Conservation (phyloP, 140 eudicot genomes). For the Ambrosia hybrid region DNA sequence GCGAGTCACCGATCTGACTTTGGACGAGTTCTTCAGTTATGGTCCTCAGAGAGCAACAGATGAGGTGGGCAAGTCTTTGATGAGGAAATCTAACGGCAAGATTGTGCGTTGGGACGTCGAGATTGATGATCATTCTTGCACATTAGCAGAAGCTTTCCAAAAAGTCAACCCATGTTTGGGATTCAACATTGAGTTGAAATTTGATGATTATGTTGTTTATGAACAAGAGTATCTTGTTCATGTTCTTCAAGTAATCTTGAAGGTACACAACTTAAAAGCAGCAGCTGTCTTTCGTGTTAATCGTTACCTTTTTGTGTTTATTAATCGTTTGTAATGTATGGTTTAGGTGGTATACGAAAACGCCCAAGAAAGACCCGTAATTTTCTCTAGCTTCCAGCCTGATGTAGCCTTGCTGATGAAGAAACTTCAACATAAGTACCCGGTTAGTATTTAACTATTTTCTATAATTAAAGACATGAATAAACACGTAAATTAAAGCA, state of each 20-base stretch:
- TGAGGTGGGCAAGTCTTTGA: conserved; percentile 52
- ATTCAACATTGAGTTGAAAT: conserved; percentile 86
- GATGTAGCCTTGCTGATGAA: conserved; percentile 73
- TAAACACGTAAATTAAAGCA: no score
- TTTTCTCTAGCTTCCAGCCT: conserved; percentile 83
- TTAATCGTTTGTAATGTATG: background rate
- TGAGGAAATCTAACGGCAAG: conserved; percentile 59
- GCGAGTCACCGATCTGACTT: conserved; percentile 68
- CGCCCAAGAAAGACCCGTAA: conserved; percentile 63
- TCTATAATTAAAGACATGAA: no score
- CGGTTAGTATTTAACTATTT: conserved; percentile 39
- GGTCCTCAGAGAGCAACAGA: conserved; percentile 72
- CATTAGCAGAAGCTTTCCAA: conserved; percentile 74
- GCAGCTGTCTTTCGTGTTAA: background rate
- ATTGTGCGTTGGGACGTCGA: conserved; percentile 72
- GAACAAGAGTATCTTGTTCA: conserved; percentile 46
- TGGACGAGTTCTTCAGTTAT: conserved; percentile 62
- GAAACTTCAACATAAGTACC: conserved; percentile 72
- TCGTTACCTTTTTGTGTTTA: background rate
- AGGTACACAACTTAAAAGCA: conserved; percentile 32
- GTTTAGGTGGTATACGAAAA: conserved; percentile 56
- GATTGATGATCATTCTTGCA: conserved; percentile 57
- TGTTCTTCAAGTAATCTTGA: conserved; percentile 57
- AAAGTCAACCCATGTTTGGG: conserved; percentile 73
- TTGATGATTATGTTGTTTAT: conserved; percentile 75